Conservation (phyloP, 2,329 filamentous ascomycete genomes). For the Exophiala viscosa region DNA sequence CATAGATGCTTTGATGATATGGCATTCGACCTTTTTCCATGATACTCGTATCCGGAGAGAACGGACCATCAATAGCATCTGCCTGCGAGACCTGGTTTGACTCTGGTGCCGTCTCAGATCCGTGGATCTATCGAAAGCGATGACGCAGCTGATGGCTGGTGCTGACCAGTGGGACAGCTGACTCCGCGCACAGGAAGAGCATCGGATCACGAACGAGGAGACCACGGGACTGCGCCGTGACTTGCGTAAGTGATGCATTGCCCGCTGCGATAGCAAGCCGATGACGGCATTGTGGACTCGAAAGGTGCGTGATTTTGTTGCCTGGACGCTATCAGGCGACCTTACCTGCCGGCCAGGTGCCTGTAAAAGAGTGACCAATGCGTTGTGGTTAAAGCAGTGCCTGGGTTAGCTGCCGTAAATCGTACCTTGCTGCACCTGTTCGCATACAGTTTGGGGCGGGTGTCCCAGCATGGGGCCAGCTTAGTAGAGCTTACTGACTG, state of each 20-base stretch:
- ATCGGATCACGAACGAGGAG: neutral
- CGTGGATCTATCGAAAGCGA: constrained; percentile 1
- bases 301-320: constrained; percentile 19
- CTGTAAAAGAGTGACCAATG: constrained; percentile 7
- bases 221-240: constrained; percentile 13
- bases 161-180: constrained; percentile 4
- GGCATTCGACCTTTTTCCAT: too few species aligned
- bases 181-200: neutral
- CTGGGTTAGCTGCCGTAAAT: neutral
- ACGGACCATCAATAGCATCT: neutral
- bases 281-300: constrained; percentile 19
- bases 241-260: constrained; percentile 13
- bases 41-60: neutral
- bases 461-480: neutral
- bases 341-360: neutral
- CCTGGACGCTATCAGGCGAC: constrained; percentile 9
- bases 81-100: neutral
- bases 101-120: neutral
- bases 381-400: neutral
- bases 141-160: constrained; percentile 11
- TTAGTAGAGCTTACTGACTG: neutral
- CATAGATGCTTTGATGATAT: too few species aligned
- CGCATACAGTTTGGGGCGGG: constrained; percentile 6
- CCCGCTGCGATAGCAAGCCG: neutral
- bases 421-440: constrained; percentile 16